These are phyloP conservation scores for Elongisporangium prolatum DNA, from an alignment of 352 stramenopile genomes.

Conservation along the genomic window DNA sequence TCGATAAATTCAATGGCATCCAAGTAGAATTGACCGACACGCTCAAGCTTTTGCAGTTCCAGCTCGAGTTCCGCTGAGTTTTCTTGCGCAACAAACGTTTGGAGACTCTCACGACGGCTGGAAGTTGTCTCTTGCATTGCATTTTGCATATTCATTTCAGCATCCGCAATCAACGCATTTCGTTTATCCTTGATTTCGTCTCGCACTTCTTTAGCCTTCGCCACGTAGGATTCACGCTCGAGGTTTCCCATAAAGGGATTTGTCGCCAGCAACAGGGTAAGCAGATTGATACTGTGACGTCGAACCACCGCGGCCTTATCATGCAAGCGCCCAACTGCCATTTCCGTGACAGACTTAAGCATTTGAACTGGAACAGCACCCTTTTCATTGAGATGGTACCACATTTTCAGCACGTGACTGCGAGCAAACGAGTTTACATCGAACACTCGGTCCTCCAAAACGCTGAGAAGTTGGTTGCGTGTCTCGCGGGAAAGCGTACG, in stretches of 20 bases:
- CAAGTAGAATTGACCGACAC: slow-evolving; percentile 88
- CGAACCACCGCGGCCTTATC: slow-evolving; percentile 94
- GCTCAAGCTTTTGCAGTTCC: slow-evolving; percentile 71
- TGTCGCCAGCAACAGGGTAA: slow-evolving; percentile 89
- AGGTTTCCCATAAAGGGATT: slow-evolving; percentile 94
- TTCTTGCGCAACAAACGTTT: slow-evolving; percentile 11
- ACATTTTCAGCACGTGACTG: slow-evolving; percentile 89
- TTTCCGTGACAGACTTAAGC: slow-evolving; percentile 72
- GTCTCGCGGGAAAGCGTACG: slow-evolving; percentile 57
- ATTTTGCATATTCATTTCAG: slow-evolving; percentile 68
- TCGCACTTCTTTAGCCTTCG: slow-evolving; percentile 76
- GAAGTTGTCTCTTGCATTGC: slow-evolving; percentile 30
- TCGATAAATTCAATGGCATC: slow-evolving; percentile 92
- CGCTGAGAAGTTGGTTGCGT: slow-evolving; percentile 74
- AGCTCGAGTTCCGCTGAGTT: slow-evolving; percentile 48
- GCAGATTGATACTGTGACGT: slow-evolving; percentile 80
- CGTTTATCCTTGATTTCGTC: slow-evolving; percentile 54
- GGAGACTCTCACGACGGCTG: no score
- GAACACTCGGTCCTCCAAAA: slow-evolving; percentile 87
- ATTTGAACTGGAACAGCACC: slow-evolving; percentile 85
- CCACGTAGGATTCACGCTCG: slow-evolving; percentile 72
- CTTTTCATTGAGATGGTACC: slow-evolving; percentile 78
- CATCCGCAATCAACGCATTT: slow-evolving; percentile 77
- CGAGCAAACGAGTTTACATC: slow-evolving; percentile 93
- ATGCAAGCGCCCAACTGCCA: slow-evolving; percentile 84